Percentiles rank a stretch among this genome's conserved stretches.
Evolutionary conservation across 768 basidiomycete genomes (phyloP).

Genomic region (Rhodotorula diobovata): DNA sequence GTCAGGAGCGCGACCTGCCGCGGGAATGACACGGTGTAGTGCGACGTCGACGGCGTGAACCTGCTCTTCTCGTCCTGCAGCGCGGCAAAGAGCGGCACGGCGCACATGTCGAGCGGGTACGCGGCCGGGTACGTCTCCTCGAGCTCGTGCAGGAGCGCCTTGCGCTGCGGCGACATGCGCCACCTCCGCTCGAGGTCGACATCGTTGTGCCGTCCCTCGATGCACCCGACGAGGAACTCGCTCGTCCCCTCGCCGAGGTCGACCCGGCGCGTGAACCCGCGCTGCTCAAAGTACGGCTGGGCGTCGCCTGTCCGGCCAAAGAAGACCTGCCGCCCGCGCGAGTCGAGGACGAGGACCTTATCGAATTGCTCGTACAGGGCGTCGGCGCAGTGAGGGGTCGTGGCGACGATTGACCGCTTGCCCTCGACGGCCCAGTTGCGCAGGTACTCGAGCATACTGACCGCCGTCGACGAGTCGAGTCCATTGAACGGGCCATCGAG

Average conservation of each 20-base stretch:
- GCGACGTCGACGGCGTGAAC: conserved; percentile 54
- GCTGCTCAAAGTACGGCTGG: conserved; percentile 60
- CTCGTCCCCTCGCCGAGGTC: conserved; percentile 41
- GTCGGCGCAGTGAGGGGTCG: conserved; percentile 64
- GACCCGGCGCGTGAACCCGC: conserved; percentile 47
- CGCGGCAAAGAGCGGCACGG: conserved; percentile 25
- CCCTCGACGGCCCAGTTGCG: conserved; percentile 73
- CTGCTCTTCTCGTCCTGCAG: conserved; percentile 43
- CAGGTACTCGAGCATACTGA: conserved; percentile 72
- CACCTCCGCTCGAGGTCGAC: conserved; percentile 29
- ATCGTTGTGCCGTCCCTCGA: conserved; percentile 35
- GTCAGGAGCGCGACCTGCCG: conserved; percentile 69
- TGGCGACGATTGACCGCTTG: conserved; percentile 48
- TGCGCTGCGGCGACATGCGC: conserved; percentile 33
- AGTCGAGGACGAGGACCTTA: conserved; percentile 73
- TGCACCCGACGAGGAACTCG: conserved; percentile 43
- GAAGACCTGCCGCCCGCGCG: conserved; percentile 69
- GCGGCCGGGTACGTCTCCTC: conserved; percentile 33
- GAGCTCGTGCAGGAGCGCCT: conserved; percentile 29
- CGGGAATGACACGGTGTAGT: conserved; percentile 73
- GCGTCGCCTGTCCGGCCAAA: conserved; percentile 66
- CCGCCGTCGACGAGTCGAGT: conserved; percentile 70
- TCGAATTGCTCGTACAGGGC: conserved; percentile 60
- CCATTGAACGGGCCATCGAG: conserved; percentile 68
- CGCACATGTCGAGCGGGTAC: conserved; percentile 36